Conservation (phyloP, 176 grass and related monocot species). For the Stipa capillata region DNA sequence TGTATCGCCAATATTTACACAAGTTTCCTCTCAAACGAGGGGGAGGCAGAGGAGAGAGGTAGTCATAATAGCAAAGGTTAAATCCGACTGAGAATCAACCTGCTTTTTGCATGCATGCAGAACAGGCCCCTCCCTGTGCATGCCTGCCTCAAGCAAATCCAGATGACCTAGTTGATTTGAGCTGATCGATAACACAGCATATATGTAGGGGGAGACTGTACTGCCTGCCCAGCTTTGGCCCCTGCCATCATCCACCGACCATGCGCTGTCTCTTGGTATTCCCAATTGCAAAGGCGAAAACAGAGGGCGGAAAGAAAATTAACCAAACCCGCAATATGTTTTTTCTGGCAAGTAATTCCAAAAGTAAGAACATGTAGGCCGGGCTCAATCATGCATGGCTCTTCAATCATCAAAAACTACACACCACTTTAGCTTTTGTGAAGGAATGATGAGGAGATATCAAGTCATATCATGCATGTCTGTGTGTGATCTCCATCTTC, state of each 20-base stretch:
- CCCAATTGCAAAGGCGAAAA: not conserved
- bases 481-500: not conserved
- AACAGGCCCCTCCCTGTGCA: not conserved
- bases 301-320: not conserved
- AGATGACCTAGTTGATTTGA: not conserved
- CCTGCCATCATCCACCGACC: conserved; percentile 12
- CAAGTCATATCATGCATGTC: not conserved
- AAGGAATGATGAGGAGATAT: not conserved
- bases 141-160: conserved; percentile 9
- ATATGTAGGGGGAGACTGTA: not conserved
- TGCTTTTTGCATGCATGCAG: conserved; percentile 17
- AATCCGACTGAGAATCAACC: not conserved
- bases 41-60: not conserved
- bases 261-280: not conserved
- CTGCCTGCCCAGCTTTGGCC: not conserved
- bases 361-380: not conserved
- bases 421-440: conserved; percentile 9
- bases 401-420: conserved; percentile 21
- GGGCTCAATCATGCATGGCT: not conserved
- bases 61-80: not conserved
- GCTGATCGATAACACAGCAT: conserved; percentile 9
- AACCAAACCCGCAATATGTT: not conserved
- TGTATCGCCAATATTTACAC: not conserved
- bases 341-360: not conserved
- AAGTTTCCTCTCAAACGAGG: too few relatives aligned